These are phyloP conservation scores for Chaetomium strumarium DNA, from an alignment of 2,329 filamentous ascomycete genomes.

Conservation along the genomic window DNA sequence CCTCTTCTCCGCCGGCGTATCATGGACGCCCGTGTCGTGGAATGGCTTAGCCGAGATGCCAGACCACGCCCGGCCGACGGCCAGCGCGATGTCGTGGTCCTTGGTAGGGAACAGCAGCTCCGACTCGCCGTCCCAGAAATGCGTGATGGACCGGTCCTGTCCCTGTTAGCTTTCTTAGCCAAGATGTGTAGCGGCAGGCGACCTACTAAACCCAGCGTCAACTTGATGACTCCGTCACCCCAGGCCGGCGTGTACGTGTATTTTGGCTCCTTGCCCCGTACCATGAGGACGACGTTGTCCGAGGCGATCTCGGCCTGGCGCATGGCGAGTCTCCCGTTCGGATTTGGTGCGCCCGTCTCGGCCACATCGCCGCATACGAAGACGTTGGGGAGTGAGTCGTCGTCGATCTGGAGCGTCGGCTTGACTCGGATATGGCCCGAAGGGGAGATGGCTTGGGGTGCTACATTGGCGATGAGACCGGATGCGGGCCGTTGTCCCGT, in stretches of 20 bases:
- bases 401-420: conserved; percentile 50
- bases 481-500: conserved; percentile 56
- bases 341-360: conserved; percentile 42
- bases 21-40: conserved; percentile 29
- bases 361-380: conserved; percentile 62
- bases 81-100: conserved; percentile 40
- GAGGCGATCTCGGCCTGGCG: conserved; percentile 48
- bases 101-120: conserved; percentile 38
- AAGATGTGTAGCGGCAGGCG: background rate
- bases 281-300: conserved; percentile 47
- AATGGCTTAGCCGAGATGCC: conserved; percentile 41
- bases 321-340: conserved; percentile 50
- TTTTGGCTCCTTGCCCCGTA: conserved; percentile 35
- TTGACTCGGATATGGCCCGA: conserved; percentile 49
- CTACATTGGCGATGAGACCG: conserved; percentile 38
- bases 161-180: background rate
- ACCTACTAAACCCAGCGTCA: conserved; percentile 48
- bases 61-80: conserved; percentile 39
- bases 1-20: too few species aligned
- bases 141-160: conserved; percentile 40
- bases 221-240: conserved; percentile 46
- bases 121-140: conserved; percentile 38
- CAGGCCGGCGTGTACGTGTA: conserved; percentile 38
- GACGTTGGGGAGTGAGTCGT: conserved; percentile 43
- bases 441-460: conserved; percentile 38